These are phyloP conservation scores for Cupressus sempervirens DNA, from an alignment of 75 land plant genomes.

Conservation along the genomic window DNA sequence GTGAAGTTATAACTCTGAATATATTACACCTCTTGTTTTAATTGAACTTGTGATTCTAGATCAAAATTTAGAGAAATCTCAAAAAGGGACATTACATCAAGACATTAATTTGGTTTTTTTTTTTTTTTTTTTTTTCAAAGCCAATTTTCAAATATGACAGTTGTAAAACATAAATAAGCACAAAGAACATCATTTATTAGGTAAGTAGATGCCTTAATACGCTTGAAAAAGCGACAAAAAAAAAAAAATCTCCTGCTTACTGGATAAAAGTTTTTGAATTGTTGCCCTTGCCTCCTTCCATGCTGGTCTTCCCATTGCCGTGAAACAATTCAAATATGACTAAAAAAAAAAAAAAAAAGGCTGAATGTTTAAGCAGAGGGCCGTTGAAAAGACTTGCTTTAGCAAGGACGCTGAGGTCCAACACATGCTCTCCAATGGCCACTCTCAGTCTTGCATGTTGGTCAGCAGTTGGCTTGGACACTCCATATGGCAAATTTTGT, in stretches of 20 bases:
- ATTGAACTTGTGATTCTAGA: too few relatives aligned
- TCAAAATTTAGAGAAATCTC: too few relatives aligned
- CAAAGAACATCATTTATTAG: background rate
- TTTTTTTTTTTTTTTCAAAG: too few relatives aligned
- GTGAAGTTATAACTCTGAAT: too few relatives aligned
- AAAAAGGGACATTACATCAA: too few relatives aligned
- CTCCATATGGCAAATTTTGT: slow-evolving; percentile 92
- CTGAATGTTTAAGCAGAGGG: slow-evolving; percentile 55
- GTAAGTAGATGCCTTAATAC: background rate
- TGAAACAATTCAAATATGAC: slow-evolving; percentile 75
- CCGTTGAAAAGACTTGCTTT: slow-evolving; percentile 79
- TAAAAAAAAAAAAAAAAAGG: slow-evolving; percentile 81
- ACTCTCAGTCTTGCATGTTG: slow-evolving; percentile 52
- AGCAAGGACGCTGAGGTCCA: slow-evolving; percentile 75
- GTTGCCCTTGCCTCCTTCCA: slow-evolving; percentile 96
- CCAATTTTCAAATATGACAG: background rate
- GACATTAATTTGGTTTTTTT: background rate
- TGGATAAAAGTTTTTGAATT: slow-evolving; percentile 79
- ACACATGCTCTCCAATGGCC: slow-evolving; percentile 87
- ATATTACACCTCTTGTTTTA: too few relatives aligned
- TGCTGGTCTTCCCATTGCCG: slow-evolving; percentile 87
- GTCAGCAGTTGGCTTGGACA: slow-evolving; percentile 50
- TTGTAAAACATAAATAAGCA: background rate
- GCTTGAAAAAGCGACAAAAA: background rate
- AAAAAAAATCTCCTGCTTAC: slow-evolving; percentile 25